Evolutionary conservation across 1,139 yeast genomes (phyloP).

Genomic region (Scheffersomyces titani): DNA sequence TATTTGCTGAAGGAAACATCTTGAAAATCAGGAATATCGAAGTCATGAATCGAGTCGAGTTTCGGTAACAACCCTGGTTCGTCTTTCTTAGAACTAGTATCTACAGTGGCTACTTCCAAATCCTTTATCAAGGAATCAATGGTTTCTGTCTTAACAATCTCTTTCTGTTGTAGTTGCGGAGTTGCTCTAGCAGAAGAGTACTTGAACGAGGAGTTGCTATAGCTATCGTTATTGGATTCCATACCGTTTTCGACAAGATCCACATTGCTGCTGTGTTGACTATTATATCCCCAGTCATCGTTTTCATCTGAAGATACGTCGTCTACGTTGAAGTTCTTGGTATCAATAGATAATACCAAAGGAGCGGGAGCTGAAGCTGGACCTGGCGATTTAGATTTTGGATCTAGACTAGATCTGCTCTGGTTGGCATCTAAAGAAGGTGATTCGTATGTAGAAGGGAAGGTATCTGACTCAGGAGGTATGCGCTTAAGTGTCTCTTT

Average conservation of each 20-base stretch:
- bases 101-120: slow-evolving; percentile 26
- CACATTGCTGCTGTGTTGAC: slow-evolving; percentile 22
- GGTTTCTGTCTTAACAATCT: slow-evolving; percentile 22
- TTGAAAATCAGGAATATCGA: slow-evolving; percentile 32
- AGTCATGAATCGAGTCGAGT: slow-evolving; percentile 22
- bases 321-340: slow-evolving; percentile 10
- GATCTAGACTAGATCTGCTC: background rate
- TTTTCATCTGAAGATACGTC: slow-evolving; percentile 15
- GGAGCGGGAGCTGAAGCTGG: slow-evolving; percentile 15
- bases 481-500: background rate
- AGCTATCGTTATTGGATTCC: background rate
- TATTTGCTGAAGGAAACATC: slow-evolving; percentile 13
- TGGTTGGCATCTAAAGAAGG: background rate
- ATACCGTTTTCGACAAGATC: slow-evolving; percentile 5
- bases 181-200: background rate
- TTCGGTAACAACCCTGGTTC: slow-evolving; percentile 17
- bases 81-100: slow-evolving; percentile 6
- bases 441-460: background rate
- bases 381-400: background rate
- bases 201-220: background rate
- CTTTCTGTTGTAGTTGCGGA: slow-evolving; percentile 1
- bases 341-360: slow-evolving; percentile 28
- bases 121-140: slow-evolving; percentile 41
- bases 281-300: slow-evolving; percentile 31
- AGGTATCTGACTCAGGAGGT: background rate